Base-by-base conservation (phyloP, 805 yeast species). In the Kuraishia piskuri region DNA sequence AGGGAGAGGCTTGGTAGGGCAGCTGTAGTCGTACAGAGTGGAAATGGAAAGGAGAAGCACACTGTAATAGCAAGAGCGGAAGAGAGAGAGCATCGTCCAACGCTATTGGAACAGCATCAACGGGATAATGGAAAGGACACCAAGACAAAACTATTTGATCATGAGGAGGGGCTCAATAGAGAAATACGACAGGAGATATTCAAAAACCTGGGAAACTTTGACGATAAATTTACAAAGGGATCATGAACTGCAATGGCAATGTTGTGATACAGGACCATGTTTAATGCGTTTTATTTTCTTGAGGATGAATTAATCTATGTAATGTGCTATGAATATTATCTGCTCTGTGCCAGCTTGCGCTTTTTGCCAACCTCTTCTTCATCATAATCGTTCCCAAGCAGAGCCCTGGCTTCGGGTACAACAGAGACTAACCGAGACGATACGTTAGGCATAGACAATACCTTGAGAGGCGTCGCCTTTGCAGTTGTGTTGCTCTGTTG, bases 101-200 rank as follows among this genome's bases (percentile, higher is more conserved):
- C 40, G 14, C 40, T 31, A 14, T 31, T 31, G 17, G 40, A 31
- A n/a, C 40, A 31, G 17, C 40, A 31, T 10, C 40, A 12, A 31
- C 7, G 14, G 17, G 40, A 31, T 31, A 5, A 22, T 44, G 21
- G 31, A 8, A 24, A 14, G 51, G 36, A 31, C 37, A 44, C 22
- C 23, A 21, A 20, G 3, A 57, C 58, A 26, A 58, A 55, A n/a
- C 53, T 63, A 14, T 62, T 64, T 49, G 58, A 62, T 46, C 52
- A 61, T 9, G 59, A 57, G 20, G 57, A 61, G 22, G 54, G 63
- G 14, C 54, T 65, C 25, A 63, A 61, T 48, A 58, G 59, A 12
- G 69, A 66, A 54, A 54, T 64, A 2, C 59, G 56, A 40, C 46
- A 55, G 14, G 65, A 66, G 47, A 59, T 65, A 52, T n/a, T 63